A percentile compares a stretch with the other conserved stretches of the same genome.
Conservation (phyloP, 345 rosid species). For the Erysimum cheiranthoides region DNA sequence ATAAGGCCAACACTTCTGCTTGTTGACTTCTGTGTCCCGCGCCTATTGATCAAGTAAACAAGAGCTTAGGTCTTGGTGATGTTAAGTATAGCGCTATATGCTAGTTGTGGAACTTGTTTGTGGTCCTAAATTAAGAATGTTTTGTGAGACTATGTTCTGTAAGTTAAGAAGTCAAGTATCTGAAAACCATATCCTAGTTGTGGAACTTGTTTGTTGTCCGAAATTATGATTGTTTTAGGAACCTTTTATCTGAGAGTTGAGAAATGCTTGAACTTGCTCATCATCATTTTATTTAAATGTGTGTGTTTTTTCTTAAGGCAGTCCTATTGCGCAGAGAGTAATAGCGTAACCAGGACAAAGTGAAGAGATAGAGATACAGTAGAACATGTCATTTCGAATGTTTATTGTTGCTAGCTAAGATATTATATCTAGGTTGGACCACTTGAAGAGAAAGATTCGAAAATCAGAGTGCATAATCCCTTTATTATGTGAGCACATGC, state of each 20-base stretch:
- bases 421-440: too few relatives aligned
- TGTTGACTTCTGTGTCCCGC: slow-evolving; percentile 27
- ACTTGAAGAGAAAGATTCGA: too few relatives aligned
- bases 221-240: slow-evolving; percentile 4
- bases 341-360: too few relatives aligned
- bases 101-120: background rate
- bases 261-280: background rate
- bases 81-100: slow-evolving; percentile 11
- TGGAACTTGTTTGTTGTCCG: background rate
- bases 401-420: too few relatives aligned
- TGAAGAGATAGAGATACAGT: too few relatives aligned
- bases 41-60: background rate
- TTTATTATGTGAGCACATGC: too few relatives aligned
- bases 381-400: too few relatives aligned
- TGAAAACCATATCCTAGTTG: background rate
- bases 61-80: background rate
- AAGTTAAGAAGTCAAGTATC: background rate
- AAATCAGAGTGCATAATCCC: too few relatives aligned
- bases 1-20: slow-evolving; percentile 34
- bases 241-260: background rate
- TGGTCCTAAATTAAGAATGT: background rate
- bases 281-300: too few relatives aligned
- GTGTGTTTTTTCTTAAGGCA: too few relatives aligned
- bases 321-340: too few relatives aligned
- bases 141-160: background rate